Evolutionary conservation across 2,329 filamentous ascomycete species (phyloP).

Genomic region (Juglanconis juglandina): DNA sequence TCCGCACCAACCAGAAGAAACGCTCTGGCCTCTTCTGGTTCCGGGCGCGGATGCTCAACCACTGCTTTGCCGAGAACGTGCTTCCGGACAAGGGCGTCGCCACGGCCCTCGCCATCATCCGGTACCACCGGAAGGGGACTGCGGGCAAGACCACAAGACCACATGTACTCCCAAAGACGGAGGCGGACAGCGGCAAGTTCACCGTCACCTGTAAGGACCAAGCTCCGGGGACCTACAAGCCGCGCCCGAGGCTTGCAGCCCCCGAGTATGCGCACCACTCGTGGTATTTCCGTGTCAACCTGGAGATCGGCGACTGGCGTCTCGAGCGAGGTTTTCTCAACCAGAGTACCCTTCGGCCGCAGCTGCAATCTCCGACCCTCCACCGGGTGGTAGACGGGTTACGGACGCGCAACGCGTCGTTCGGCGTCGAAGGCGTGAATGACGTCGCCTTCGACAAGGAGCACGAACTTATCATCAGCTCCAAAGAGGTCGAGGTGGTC

Average conservation of each 20-base stretch:
- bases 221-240: slow-evolving; percentile 42
- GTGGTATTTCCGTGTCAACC: slow-evolving; percentile 54
- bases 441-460: slow-evolving; percentile 41
- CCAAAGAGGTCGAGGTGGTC: slow-evolving; percentile 46
- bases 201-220: slow-evolving; percentile 48
- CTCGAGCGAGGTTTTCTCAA: slow-evolving; percentile 59
- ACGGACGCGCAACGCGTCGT: slow-evolving; percentile 39
- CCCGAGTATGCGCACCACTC: slow-evolving; percentile 47
- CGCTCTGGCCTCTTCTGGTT: slow-evolving; percentile 57
- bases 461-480: slow-evolving; percentile 53
- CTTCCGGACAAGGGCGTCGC: slow-evolving; percentile 38
- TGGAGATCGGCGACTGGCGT: slow-evolving; percentile 57
- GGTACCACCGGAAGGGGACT: slow-evolving; percentile 32
- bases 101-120: slow-evolving; percentile 47
- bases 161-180: slow-evolving; percentile 34
- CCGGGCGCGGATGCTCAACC: slow-evolving; percentile 57
- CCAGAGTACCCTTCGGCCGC: slow-evolving; percentile 48
- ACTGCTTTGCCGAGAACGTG: slow-evolving; percentile 55
- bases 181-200: slow-evolving; percentile 29
- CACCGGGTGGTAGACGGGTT: slow-evolving; percentile 47
- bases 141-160: background rate
- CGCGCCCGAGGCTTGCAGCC: slow-evolving; percentile 39
- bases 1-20: slow-evolving; percentile 55
- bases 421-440: slow-evolving; percentile 49
- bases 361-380: slow-evolving; percentile 46